phyloP scores from a whole-genome alignment of 805 yeast genomes.

The Lachancea lanzarotensis region DNA sequence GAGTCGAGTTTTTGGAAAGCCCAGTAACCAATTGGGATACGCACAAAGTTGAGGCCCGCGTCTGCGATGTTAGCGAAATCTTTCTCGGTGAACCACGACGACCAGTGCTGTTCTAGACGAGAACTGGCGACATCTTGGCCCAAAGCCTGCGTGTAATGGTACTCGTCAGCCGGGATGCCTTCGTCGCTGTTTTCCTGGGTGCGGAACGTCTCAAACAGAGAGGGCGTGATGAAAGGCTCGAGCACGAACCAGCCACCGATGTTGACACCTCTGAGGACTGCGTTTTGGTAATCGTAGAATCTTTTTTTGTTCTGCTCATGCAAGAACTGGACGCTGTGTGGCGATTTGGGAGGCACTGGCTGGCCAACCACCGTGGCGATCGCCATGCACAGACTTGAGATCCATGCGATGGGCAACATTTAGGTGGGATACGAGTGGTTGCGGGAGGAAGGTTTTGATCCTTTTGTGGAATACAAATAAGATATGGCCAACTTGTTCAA shows the following conservation, averaged over 20 bases:
- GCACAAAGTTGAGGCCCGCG: constrained; percentile 72
- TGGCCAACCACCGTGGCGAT: constrained; percentile 10
- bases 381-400: constrained; percentile 1
- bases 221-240: constrained; percentile 83
- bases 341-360: constrained; percentile 18
- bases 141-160: constrained; percentile 51
- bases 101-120: constrained; percentile 67
- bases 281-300: constrained; percentile 20
- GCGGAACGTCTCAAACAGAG: constrained; percentile 52
- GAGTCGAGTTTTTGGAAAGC: constrained; percentile 55
- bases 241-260: constrained; percentile 88
- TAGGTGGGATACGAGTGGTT: too few relatives aligned
- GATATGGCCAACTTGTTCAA: too few relatives aligned
- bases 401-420: constrained; percentile 1
- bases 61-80: constrained; percentile 57
- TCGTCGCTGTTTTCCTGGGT: constrained; percentile 29
- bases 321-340: constrained; percentile 15
- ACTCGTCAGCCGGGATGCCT: constrained; percentile 75
- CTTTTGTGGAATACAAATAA: too few relatives aligned
- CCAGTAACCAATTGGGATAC: constrained; percentile 96
- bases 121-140: constrained; percentile 53
- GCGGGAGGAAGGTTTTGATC: too few relatives aligned
- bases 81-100: constrained; percentile 61
- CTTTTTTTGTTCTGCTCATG: constrained; percentile 18
- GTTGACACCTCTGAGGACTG: constrained; percentile 52